Conservation (phyloP, 306 rosid genomes). For the Cucurbita maxima region DNA sequence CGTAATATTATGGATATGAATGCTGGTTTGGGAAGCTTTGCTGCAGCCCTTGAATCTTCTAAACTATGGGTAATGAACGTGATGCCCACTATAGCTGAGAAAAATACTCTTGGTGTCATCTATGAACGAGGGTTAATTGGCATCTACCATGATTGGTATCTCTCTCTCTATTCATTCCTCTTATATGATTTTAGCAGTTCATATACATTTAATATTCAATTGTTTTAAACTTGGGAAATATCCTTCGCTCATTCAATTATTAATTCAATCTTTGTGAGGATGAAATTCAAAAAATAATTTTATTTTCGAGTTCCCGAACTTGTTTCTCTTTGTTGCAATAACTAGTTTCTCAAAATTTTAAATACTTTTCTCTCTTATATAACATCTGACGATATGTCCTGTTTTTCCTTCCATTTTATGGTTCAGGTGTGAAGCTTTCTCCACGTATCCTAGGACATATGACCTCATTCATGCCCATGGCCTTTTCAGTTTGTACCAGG, state of each 20-base stretch:
- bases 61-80: conserved; percentile 96
- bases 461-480: conserved; percentile 88
- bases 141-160: conserved; percentile 89
- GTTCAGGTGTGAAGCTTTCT: conserved; percentile 85
- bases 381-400: background rate
- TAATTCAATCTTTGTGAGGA: background rate
- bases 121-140: conserved; percentile 81
- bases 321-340: background rate
- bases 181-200: background rate
- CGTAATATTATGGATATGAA: conserved; percentile 95
- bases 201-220: background rate
- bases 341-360: background rate
- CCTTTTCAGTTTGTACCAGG: conserved; percentile 64
- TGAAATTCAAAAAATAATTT: background rate
- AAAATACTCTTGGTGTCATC: conserved; percentile 50
- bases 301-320: background rate
- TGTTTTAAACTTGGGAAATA: background rate
- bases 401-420: conserved; percentile 1
- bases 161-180: background rate
- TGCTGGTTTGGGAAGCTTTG: conserved; percentile 90
- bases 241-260: background rate
- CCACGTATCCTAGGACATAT: conserved; percentile 90
- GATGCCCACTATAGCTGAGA: conserved; percentile 74
- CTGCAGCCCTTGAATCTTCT: conserved; percentile 64
- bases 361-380: background rate